Percentiles rank a stretch among this genome's conserved stretches.
Conservation (phyloP, 805 yeast species). For the Candida coquimbonensis region DNA sequence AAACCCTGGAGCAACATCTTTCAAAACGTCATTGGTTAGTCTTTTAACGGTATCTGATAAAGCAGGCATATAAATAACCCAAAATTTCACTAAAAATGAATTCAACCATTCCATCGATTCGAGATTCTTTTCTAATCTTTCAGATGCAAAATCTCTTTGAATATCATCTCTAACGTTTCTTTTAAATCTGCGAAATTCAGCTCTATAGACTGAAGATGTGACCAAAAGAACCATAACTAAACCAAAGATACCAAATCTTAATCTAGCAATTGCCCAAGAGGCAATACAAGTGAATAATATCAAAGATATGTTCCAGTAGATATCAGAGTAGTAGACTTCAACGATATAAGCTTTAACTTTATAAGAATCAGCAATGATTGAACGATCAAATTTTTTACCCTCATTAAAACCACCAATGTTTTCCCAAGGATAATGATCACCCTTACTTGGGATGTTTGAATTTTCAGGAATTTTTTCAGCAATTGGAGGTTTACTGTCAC, state of each 20-base stretch:
- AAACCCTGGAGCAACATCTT: slow-evolving; percentile 73
- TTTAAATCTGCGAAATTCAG: slow-evolving; percentile 70
- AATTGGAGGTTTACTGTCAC: background rate
- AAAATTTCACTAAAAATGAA: slow-evolving; percentile 67
- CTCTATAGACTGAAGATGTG: slow-evolving; percentile 59
- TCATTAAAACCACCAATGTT: slow-evolving; percentile 25
- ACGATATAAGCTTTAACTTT: slow-evolving; percentile 50
- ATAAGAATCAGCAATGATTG: slow-evolving; percentile 24
- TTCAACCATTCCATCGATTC: slow-evolving; percentile 84
- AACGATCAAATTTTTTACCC: slow-evolving; percentile 17
- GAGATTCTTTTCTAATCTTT: slow-evolving; percentile 50
- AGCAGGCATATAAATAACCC: slow-evolving; percentile 88
- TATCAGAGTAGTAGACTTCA: slow-evolving; percentile 66
- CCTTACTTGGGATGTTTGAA: background rate
- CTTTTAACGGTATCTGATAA: slow-evolving; percentile 67
- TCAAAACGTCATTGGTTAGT: slow-evolving; percentile 59
- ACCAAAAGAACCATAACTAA: slow-evolving; percentile 51
- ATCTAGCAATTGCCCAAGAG: slow-evolving; percentile 59
- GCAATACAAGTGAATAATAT: slow-evolving; percentile 66
- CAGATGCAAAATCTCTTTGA: slow-evolving; percentile 55
- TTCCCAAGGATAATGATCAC: slow-evolving; percentile 29
- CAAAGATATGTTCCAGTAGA: slow-evolving; percentile 61
- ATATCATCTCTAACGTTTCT: slow-evolving; percentile 72
- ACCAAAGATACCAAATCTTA: slow-evolving; percentile 60
- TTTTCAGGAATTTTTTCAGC: background rate